Percentiles rank a stretch among this genome's conserved stretches.
Evolutionary conservation across 2,329 filamentous ascomycete species (phyloP).

Genomic region (Fusarium incarnatum): DNA sequence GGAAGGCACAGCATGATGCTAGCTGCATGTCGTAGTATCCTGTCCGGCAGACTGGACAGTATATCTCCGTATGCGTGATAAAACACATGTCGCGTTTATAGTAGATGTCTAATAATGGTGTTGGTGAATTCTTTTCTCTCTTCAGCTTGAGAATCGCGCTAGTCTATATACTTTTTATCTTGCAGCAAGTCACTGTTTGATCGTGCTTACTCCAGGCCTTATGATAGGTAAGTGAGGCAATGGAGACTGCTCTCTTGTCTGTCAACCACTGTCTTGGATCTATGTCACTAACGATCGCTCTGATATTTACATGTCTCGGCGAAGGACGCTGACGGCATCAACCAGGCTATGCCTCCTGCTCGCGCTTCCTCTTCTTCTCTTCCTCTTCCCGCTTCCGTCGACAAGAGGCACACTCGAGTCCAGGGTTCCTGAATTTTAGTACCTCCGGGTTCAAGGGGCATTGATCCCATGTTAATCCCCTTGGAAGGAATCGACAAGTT

Average conservation of each 20-base stretch:
- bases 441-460: neutral
- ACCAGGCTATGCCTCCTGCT: neutral
- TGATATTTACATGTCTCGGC: neutral
- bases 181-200: neutral
- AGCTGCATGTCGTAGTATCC: neutral
- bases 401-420: neutral
- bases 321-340: too few relatives aligned
- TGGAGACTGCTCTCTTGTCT: neutral
- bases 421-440: too few relatives aligned
- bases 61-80: neutral
- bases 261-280: neutral
- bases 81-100: neutral
- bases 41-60: neutral
- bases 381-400: neutral
- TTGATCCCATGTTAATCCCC: neutral
- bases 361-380: neutral
- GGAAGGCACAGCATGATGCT: neutral
- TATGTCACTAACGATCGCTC: neutral
- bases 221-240: neutral
- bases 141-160: fast-evolving
- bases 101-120: neutral
- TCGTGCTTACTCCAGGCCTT: neutral
- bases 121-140: fast-evolving
- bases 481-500: neutral
- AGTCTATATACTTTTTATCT: neutral